Conservation (phyloP, 345 rosid species). For the Lenwebbia sp. region DNA sequence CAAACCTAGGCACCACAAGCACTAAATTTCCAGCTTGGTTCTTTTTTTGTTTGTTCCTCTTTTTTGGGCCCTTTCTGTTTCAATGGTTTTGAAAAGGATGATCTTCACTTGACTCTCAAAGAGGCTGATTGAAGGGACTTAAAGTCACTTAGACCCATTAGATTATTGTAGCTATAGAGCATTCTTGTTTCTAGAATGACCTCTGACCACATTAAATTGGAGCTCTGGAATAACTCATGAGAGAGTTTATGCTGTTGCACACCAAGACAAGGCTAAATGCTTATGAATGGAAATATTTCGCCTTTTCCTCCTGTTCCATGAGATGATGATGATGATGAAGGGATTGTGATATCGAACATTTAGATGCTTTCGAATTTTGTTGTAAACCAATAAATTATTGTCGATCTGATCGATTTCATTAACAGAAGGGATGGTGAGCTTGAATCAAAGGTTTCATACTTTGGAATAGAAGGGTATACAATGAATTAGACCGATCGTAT, state of each 20-base stretch:
- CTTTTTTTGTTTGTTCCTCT: neutral
- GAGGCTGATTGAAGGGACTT: neutral
- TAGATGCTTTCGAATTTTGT: neutral
- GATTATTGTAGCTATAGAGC: neutral
- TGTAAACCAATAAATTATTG: neutral
- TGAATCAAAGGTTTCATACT: neutral
- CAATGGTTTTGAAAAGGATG: neutral
- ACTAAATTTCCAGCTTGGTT: neutral
- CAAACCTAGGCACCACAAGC: constrained; percentile 36
- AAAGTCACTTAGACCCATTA: neutral
- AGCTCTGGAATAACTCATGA: neutral
- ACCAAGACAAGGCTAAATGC: neutral
- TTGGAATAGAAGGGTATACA: neutral
- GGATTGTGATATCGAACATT: neutral
- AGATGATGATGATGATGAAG: neutral
- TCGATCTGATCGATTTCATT: neutral
- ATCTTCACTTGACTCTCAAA: neutral
- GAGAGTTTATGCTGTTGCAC: neutral
- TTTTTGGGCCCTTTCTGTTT: neutral
- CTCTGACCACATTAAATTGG: neutral
- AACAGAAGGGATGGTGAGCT: neutral
- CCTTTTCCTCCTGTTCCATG: neutral
- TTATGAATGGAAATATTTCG: constrained; percentile 8
- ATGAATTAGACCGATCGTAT: neutral
- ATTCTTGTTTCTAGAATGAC: neutral